phyloP scores from a whole-genome alignment of 2,329 filamentous ascomycete genomes.

The Chaetomiaceae sp. region DNA sequence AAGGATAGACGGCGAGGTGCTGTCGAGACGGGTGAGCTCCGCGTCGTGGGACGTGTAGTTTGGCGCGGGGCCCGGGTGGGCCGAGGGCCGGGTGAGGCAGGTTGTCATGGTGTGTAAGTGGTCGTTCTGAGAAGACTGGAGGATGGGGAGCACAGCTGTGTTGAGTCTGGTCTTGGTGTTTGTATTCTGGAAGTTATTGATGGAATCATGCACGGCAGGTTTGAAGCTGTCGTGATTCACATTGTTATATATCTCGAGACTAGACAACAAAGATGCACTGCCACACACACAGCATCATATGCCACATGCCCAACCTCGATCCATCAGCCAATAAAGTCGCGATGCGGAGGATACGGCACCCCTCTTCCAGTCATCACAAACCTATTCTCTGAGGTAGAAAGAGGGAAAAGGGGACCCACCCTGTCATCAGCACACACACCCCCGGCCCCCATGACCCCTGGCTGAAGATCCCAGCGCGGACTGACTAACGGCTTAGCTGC shows the following conservation, averaged over 20 bases:
- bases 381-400: no score
- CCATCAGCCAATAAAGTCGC: constrained; percentile 8
- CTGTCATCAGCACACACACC: no score
- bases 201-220: no score
- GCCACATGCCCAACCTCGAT: not conserved
- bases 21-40: constrained; percentile 21
- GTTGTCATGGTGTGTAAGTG: constrained; percentile 2
- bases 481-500: constrained; percentile 2
- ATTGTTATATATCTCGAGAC: no score
- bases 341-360: constrained; percentile 16
- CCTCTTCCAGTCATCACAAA: no score
- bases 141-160: no score
- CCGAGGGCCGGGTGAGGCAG: not conserved
- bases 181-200: no score
- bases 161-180: no score
- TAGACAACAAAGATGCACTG: no score
- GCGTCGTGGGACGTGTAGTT: constrained; percentile 5
- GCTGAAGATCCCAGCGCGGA: not conserved
- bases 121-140: no score
- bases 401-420: no score
- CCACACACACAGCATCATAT: not conserved
- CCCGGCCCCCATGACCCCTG: not conserved
- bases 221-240: no score
- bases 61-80: not conserved
- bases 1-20: constrained; percentile 16